phyloP scores from a whole-genome alignment of 2,329 filamentous ascomycete genomes.

The Xylaria sp. region DNA sequence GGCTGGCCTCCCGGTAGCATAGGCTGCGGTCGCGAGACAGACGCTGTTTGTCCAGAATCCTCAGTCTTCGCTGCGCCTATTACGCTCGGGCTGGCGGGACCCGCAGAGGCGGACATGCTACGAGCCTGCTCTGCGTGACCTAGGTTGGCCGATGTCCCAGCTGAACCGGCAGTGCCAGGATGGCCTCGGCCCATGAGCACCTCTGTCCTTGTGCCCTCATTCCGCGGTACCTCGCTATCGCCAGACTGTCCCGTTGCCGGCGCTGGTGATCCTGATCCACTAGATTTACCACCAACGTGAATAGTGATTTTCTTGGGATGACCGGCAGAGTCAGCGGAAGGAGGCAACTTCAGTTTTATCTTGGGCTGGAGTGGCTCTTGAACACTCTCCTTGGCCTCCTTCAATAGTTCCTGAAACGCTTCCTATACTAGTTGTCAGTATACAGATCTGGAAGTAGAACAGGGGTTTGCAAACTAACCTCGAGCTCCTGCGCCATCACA shows the following conservation, averaged over 20 bases:
- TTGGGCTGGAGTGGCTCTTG: slow-evolving; percentile 68
- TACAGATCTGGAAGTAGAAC: background rate
- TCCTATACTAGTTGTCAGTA: slow-evolving; percentile 42
- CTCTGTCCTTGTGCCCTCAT: slow-evolving; percentile 25
- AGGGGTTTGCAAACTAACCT: slow-evolving; percentile 48
- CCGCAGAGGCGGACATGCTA: slow-evolving; percentile 38
- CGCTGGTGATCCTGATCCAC: slow-evolving; percentile 49
- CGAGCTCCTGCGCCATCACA: slow-evolving; percentile 68
- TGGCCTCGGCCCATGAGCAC: slow-evolving; percentile 27
- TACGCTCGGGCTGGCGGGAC: slow-evolving; percentile 43
- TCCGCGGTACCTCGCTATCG: slow-evolving; percentile 33
- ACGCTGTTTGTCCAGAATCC: slow-evolving; percentile 32
- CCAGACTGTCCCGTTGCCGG: slow-evolving; percentile 34
- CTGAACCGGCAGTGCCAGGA: slow-evolving; percentile 26
- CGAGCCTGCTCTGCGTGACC: slow-evolving; percentile 37
- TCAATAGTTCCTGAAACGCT: slow-evolving; percentile 62
- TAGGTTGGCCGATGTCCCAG: slow-evolving; percentile 25
- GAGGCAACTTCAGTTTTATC: slow-evolving; percentile 71
- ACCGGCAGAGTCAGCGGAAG: slow-evolving; percentile 39
- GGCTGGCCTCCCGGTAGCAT: slow-evolving; percentile 30
- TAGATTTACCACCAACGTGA: slow-evolving; percentile 58
- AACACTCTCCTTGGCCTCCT: slow-evolving; percentile 66
- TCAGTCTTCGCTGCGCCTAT: slow-evolving; percentile 33
- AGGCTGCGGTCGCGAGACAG: slow-evolving; percentile 30
- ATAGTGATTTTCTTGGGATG: slow-evolving; percentile 63